Conservation (phyloP, 1,284 basidiomycete genomes). For the Melampsora medusae region DNA sequence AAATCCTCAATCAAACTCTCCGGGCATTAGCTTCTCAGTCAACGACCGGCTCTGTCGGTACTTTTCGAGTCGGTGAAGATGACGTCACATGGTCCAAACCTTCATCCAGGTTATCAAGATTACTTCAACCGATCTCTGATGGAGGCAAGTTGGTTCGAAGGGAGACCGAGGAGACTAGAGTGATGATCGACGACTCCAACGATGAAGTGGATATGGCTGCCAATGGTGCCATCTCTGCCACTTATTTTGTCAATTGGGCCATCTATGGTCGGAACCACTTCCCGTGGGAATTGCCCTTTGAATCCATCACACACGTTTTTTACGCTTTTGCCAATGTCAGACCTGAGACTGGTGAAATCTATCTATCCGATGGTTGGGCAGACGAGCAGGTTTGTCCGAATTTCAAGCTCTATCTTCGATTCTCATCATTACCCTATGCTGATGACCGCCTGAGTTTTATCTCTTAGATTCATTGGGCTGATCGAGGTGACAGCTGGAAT, state of each 20-base stretch:
- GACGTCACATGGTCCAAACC: background rate
- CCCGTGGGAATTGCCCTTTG: constrained; percentile 50
- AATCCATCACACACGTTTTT: constrained; percentile 52
- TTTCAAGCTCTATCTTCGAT: background rate
- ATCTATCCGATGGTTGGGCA: constrained; percentile 54
- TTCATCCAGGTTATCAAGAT: background rate
- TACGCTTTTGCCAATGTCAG: constrained; percentile 55
- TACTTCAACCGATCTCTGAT: background rate
- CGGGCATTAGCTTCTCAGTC: background rate
- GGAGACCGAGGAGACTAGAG: too few relatives aligned
- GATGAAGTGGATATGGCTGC: constrained; percentile 4
- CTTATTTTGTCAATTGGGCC: constrained; percentile 52
- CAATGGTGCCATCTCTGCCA: constrained; percentile 35
- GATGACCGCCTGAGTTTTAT: background rate
- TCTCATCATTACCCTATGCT: background rate
- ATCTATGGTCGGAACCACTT: constrained; percentile 53
- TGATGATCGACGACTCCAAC: background rate
- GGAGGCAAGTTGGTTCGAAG: background rate
- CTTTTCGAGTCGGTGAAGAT: background rate
- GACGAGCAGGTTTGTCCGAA: constrained; percentile 48
- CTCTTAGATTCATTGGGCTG: constrained; percentile 52
- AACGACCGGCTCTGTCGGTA: background rate
- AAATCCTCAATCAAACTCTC: background rate
- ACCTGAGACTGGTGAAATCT: constrained; percentile 52
- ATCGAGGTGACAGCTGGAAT: constrained; percentile 51